Percentiles rank a stretch among this genome's conserved stretches.
phyloP scores from a whole-genome alignment of 148 eudicot species.

The Pouteria glomerata region DNA sequence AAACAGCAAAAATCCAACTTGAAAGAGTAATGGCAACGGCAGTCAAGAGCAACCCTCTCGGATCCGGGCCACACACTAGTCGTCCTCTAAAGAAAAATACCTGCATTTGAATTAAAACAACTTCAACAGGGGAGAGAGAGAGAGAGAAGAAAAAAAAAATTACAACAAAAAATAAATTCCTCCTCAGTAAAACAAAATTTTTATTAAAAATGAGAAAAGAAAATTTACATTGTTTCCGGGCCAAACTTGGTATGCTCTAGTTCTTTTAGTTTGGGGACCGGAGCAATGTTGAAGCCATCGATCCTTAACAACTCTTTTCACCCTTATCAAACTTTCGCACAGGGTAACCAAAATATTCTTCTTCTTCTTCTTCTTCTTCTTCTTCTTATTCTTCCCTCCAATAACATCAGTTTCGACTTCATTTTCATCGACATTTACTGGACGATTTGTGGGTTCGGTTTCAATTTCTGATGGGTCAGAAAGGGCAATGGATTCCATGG shows the following conservation, averaged over 20 bases:
- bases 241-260: constrained; percentile 23
- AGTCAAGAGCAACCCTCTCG: constrained; percentile 20
- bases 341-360: not conserved
- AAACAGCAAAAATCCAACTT: constrained; percentile 21
- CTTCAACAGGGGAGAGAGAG: not conserved
- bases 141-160: not conserved
- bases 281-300: not conserved
- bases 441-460: not conserved
- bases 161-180: not conserved
- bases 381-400: not conserved
- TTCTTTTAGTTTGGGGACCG: not conserved
- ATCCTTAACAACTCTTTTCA: constrained; percentile 1
- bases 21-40: constrained; percentile 12
- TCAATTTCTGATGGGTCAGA: constrained; percentile 9
- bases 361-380: too few species aligned
- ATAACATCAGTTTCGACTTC: not conserved
- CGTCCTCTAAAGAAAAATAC: constrained; percentile 18
- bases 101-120: not conserved
- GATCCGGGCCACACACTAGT: constrained; percentile 18
- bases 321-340: constrained; percentile 1
- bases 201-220: not conserved
- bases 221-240: constrained; percentile 22
- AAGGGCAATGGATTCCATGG: constrained; percentile 11
- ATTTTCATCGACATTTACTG: not conserved
- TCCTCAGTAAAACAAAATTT: not conserved